Percentiles rank a stretch among this genome's conserved stretches.
Evolutionary conservation across 257 asterid species (phyloP).

Genomic region (Marsdenia floribunda): DNA sequence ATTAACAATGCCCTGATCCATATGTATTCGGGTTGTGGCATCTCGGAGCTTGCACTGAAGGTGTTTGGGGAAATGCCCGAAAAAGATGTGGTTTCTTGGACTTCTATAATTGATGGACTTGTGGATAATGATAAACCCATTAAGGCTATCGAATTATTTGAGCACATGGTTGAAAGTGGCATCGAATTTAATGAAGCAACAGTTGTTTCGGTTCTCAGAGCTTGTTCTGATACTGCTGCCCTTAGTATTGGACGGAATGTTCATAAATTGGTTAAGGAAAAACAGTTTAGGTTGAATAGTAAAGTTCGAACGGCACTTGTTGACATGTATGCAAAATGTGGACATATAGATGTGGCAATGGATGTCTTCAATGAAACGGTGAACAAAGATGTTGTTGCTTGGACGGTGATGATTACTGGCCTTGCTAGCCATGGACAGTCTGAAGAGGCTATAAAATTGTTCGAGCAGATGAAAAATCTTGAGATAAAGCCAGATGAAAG

Average conservation of each 20-base stretch:
- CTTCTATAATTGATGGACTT: constrained; percentile 28
- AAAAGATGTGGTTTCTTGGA: constrained; percentile 33
- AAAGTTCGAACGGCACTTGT: constrained; percentile 43
- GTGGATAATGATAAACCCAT: constrained; percentile 23
- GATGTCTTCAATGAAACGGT: constrained; percentile 30
- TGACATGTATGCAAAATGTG: constrained; percentile 54
- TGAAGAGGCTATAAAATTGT: constrained; percentile 36
- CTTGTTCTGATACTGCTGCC: constrained; percentile 27
- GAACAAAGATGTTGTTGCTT: constrained; percentile 39
- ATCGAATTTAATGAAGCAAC: constrained; percentile 24
- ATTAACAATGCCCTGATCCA: constrained; percentile 23
- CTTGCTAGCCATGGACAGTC: constrained; percentile 40
- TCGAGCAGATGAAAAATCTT: constrained; percentile 28
- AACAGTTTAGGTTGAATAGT: constrained; percentile 4
- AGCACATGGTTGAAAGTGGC: constrained; percentile 18
- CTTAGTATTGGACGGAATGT: constrained; percentile 16
- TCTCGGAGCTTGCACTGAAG: constrained; percentile 9
- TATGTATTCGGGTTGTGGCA: constrained; percentile 22
- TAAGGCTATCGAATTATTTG: constrained; percentile 26
- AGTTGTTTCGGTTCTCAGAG: constrained; percentile 23
- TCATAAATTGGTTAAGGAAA: constrained; percentile 16
- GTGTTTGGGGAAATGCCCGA: constrained; percentile 30
- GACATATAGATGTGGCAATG: constrained; percentile 39
- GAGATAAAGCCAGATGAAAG: constrained; percentile 42
- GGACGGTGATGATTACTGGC: constrained; percentile 51